Evolutionary conservation across 768 basidiomycete genomes (phyloP).

Genomic region (Boletellus ananas): DNA sequence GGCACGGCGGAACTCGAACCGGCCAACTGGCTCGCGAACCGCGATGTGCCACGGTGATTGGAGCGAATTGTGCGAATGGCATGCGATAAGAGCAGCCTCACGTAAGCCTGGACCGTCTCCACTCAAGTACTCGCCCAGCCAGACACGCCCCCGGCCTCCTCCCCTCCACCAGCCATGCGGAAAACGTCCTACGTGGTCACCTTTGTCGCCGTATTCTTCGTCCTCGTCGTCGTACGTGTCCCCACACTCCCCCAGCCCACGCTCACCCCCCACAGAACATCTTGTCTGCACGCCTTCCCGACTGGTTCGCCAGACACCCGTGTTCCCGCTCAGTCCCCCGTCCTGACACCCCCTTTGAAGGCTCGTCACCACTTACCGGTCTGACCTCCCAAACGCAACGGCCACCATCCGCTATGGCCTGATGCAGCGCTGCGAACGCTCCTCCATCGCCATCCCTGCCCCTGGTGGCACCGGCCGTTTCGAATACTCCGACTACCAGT

Average conservation of each 20-base stretch:
- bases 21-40: no score
- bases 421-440: slow-evolving; percentile 51
- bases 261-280: slow-evolving; percentile 44
- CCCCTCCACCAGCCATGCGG: slow-evolving; percentile 42
- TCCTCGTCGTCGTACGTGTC: slow-evolving; percentile 49
- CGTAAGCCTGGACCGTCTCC: background rate
- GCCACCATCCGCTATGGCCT: slow-evolving; percentile 59
- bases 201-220: slow-evolving; percentile 50
- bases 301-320: slow-evolving; percentile 51
- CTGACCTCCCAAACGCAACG: slow-evolving; percentile 44
- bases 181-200: slow-evolving; percentile 67
- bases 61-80: slow-evolving; percentile 28
- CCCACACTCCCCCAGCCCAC: background rate
- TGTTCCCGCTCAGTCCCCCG: slow-evolving; percentile 12
- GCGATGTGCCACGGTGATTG: no score
- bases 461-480: slow-evolving; percentile 37
- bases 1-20: no score
- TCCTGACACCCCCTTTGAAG: slow-evolving; percentile 34
- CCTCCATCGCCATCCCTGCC: slow-evolving; percentile 45
- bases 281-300: slow-evolving; percentile 50
- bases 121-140: no score
- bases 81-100: slow-evolving; percentile 9
- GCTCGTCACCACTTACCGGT: slow-evolving; percentile 36
- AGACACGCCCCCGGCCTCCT: no score
- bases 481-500: slow-evolving; percentile 54